Evolutionary conservation across 352 stramenopile genomes (phyloP).

Genomic region (Phytophthora citrophthora): DNA sequence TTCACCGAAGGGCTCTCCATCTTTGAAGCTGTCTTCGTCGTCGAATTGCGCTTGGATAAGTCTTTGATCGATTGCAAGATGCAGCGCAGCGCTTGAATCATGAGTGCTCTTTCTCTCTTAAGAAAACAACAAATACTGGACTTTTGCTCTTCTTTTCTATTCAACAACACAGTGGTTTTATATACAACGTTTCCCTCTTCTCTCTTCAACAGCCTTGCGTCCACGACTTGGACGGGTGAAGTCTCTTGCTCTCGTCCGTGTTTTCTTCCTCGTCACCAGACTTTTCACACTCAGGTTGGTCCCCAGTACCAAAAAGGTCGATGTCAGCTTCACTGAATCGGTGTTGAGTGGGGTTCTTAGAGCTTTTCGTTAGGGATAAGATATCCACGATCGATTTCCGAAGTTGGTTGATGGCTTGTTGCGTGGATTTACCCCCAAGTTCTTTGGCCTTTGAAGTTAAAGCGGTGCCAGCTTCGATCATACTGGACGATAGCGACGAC

Average conservation of each 20-base stretch:
- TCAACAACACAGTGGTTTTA: conserved; percentile 1
- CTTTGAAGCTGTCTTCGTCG: background rate
- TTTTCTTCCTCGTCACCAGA: conserved; percentile 6
- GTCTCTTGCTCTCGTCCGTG: conserved; percentile 1
- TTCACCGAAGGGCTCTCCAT: background rate
- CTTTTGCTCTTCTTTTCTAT: conserved; percentile 7
- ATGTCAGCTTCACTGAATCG: conserved; percentile 25
- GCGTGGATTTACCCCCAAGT: conserved; percentile 23
- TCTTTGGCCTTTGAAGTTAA: conserved; percentile 27
- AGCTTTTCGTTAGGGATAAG: conserved; percentile 5
- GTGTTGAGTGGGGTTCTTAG: conserved; percentile 7
- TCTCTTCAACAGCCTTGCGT: conserved; percentile 4
- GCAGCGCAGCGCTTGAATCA: conserved; percentile 7
- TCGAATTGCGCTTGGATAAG: background rate
- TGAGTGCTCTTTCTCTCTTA: conserved; percentile 10
- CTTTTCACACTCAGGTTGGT: conserved; percentile 17
- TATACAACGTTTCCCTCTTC: background rate
- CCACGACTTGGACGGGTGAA: conserved; percentile 16
- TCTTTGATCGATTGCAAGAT: conserved; percentile 8
- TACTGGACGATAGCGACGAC: conserved; percentile 27
- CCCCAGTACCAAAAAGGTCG: background rate
- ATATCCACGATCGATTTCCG: conserved; percentile 26
- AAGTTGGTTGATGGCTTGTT: conserved; percentile 22
- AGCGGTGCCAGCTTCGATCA: conserved; percentile 13
- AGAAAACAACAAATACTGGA: background rate